Evolutionary conservation across 495 filamentous ascomycete genomes (phyloP), one percentile per base, ranked within the genome.

Genomic region (Beverwykella pulmonaria): DNA sequence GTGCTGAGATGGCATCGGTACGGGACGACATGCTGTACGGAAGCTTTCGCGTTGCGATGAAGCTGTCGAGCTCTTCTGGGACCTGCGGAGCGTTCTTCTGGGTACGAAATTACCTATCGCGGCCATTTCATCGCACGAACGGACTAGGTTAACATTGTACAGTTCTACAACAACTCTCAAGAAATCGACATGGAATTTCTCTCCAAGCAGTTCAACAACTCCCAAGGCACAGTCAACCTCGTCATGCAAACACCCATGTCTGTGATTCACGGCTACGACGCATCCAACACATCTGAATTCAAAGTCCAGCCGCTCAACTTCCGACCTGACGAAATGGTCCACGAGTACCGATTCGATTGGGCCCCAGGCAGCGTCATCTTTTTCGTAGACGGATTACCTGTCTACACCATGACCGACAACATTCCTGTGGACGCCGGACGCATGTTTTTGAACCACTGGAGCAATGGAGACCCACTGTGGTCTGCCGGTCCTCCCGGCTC

Each of bases 111-210:
- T 30, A 36, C 59, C 36, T 23, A 15, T 22, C 22, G 48, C 48
- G 27, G 9, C 9, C 1, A 10, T 12, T 2, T 2, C 55, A 25
- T 19, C 10, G 2, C 32, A 14, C 55, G 32, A 44, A 17, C 9
- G 9, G 7, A n/a, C 10, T 12, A 48, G 20, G 47, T 19, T 62
- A 44, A 61, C 39, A 17, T 22, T 55, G 20, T 15, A 14, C 58
- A 89, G 87, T 92, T 89, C 76, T 82, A 82, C 73, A 90, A 92
- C 73, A 84, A 92, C 73, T 88, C 86, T 3, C 88, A 90, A 73
- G 90, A 92, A 68, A 90, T 92, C 64, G 90, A 92, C 74, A 84
- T 92, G 75, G 90, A 92, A 64, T 87, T 90, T 72, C 81, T 92
- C 17, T 87, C 87, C 25, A 74, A 78, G 6, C 80, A 90, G 55